Evolutionary conservation across 257 asterid species (phyloP).

Genomic region (Solanum piurae): DNA sequence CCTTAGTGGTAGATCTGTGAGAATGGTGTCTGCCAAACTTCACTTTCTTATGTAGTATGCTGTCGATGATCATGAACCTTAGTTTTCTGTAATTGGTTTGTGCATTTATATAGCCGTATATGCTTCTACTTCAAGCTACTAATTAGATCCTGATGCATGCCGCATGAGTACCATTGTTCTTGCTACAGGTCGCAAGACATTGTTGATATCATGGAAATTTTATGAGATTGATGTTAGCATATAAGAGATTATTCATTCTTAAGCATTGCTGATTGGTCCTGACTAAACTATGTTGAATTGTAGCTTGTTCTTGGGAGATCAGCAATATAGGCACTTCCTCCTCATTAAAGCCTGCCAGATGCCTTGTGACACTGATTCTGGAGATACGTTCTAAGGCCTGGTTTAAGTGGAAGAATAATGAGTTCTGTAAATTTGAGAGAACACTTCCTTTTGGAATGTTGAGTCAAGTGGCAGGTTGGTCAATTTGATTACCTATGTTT

Average conservation of each 20-base stretch:
- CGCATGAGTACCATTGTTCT: neutral
- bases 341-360: slow-evolving; percentile 32
- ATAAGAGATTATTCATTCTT: neutral
- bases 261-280: slow-evolving; percentile 2
- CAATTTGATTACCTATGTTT: slow-evolving; percentile 5
- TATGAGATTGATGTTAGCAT: neutral
- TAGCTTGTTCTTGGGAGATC: slow-evolving; percentile 98
- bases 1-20: neutral
- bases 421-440: slow-evolving; percentile 61
- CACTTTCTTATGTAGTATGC: neutral
- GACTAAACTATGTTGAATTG: slow-evolving; percentile 15
- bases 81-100: neutral
- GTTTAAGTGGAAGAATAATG: slow-evolving; percentile 78
- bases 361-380: slow-evolving; percentile 77
- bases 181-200: neutral
- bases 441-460: slow-evolving; percentile 81
- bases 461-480: slow-evolving; percentile 94
- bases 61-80: neutral
- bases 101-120: neutral
- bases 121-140: neutral
- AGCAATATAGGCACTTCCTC: slow-evolving; percentile 47
- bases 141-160: neutral
- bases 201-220: neutral
- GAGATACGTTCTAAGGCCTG: slow-evolving; percentile 77
- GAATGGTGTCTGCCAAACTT: neutral